Conservation (phyloP, 2,329 filamentous ascomycete genomes). For the Podosphaera xanthii region DNA sequence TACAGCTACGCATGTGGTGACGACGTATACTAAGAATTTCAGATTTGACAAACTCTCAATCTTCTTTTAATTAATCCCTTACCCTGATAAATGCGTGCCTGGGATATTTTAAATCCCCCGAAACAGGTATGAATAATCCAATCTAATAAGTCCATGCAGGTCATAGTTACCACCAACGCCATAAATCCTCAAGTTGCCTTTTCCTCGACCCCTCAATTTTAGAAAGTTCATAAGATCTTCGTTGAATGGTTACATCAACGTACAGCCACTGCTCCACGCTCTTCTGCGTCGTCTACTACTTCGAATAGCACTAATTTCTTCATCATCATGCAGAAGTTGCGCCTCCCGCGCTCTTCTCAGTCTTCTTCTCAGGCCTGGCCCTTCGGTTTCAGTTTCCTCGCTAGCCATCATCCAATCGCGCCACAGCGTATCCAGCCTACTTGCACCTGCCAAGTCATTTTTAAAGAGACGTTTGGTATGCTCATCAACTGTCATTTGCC, state of each 20-base stretch:
- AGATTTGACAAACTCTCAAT: too few relatives aligned
- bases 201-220: background rate
- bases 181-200: background rate
- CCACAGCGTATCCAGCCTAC: slow-evolving; percentile 74
- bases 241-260: slow-evolving; percentile 32
- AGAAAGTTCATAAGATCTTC: background rate
- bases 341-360: slow-evolving; percentile 62
- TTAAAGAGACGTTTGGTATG: slow-evolving; percentile 68
- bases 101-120: too few relatives aligned
- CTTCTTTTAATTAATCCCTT: too few relatives aligned
- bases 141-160: background rate
- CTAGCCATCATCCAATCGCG: slow-evolving; percentile 81
- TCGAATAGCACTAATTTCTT: slow-evolving; percentile 38
- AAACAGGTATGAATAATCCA: background rate
- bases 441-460: slow-evolving; percentile 52
- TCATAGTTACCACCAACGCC: background rate
- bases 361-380: slow-evolving; percentile 42
- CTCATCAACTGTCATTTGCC: slow-evolving; percentile 85
- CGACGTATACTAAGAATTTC: too few relatives aligned
- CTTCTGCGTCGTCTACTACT: slow-evolving; percentile 27
- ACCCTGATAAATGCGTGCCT: too few relatives aligned
- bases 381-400: slow-evolving; percentile 55
- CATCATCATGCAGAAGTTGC: slow-evolving; percentile 55
- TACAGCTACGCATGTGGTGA: too few relatives aligned
- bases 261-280: slow-evolving; percentile 39